Evolutionary conservation across 1,139 yeast genomes (phyloP), one percentile per base, ranked within the genome.

Genomic region (Pneumocystis oryctolagi): DNA sequence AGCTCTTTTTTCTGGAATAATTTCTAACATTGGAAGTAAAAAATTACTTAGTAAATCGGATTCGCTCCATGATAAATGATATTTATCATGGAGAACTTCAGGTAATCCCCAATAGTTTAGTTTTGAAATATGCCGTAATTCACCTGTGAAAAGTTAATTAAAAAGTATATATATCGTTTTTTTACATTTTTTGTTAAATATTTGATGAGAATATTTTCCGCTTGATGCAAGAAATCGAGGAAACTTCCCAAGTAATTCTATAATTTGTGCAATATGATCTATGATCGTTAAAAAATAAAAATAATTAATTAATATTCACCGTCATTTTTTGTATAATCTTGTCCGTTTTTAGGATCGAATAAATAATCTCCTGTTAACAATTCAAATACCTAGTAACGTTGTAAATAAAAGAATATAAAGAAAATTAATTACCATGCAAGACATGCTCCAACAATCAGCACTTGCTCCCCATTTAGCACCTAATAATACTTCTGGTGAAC

Each of bases 261-360:
- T 81, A 35, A 87, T 85, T 71, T 87, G 95, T 0, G 95, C 95
- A 67, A 88, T 73, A 73, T 88, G 96, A 73, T 88, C 95, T 57
- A 57, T 28, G 9, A 35, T 20, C 9, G 20, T 57, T 20, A 39
- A 35, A 35, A 35, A 57, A 35, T 57, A 35, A 39, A 20, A 32
- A n/a, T 16, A 57, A 25, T 20, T 9, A 9, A 35, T 18, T 25
- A 34, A 35, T 35, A 57, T 25, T 35, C 8, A 30, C 59, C 59
- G 69, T 88, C 96, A 71, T 87, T 89, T 71, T 86, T 85, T 65
- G 79, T 75, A 71, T 84, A 87, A 58, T 74, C 69, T 40, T 59
- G 60, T 8, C 89, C 89, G 63, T 79, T 80, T 64, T 82, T 85
- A 12, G 96, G 95, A 71, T 87, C 94, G 73, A 88, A 89, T 62